Evolutionary conservation across 2,329 filamentous ascomycete genomes (phyloP).

Genomic region (Neonectria ditissima): DNA sequence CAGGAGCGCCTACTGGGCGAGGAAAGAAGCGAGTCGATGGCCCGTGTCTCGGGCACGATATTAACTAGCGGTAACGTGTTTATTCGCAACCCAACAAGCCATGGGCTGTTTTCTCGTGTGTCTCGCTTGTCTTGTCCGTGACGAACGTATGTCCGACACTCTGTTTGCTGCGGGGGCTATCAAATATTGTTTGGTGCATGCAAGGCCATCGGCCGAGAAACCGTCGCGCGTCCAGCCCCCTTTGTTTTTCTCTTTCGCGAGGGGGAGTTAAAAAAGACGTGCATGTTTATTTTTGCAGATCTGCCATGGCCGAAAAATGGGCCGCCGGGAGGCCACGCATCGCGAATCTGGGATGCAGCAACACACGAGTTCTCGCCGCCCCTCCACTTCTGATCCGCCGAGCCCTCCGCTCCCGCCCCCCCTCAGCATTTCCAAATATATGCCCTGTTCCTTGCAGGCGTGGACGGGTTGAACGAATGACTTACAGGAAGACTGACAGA

Average conservation of each 20-base stretch:
- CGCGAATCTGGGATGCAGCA: constrained; percentile 41
- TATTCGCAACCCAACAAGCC: constrained; percentile 41
- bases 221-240: constrained; percentile 1
- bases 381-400: constrained; percentile 8
- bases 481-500: constrained; percentile 27
- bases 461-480: constrained; percentile 23
- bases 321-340: constrained; percentile 38
- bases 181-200: constrained; percentile 1
- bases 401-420: neutral
- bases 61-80: constrained; percentile 41
- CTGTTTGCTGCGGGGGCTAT: constrained; percentile 15
- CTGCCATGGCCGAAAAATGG: constrained; percentile 41
- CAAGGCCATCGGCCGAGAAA: neutral
- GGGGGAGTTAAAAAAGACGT: neutral
- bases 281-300: constrained; percentile 40
- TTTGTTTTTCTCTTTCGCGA: constrained; percentile 24
- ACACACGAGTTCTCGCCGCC: constrained; percentile 4
- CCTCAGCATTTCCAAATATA: constrained; percentile 25
- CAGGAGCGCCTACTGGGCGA: constrained; percentile 22
- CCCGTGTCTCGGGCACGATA: constrained; percentile 36
- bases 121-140: constrained; percentile 20
- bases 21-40: constrained; percentile 33
- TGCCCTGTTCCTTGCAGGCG: constrained; percentile 36
- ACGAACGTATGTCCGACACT: constrained; percentile 21
- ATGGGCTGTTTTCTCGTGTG: constrained; percentile 43